A percentile compares a stretch with the other conserved stretches of the same genome.
phyloP scores from a whole-genome alignment of 805 yeast species.

The Cyberlindnera bimundalis region DNA sequence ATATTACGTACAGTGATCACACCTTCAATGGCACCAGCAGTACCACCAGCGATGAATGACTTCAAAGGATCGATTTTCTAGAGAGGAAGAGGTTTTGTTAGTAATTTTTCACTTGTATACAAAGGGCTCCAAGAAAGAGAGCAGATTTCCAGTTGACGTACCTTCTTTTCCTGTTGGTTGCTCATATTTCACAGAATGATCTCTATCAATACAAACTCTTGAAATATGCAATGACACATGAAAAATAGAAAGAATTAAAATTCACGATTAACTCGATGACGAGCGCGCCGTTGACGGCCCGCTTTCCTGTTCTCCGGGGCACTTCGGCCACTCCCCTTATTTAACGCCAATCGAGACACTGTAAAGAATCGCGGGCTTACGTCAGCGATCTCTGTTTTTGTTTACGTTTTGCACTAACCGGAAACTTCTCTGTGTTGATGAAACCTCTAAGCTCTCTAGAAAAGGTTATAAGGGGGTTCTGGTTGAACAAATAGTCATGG shows the following conservation, averaged over 20 bases:
- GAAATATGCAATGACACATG: too few relatives aligned
- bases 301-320: neutral
- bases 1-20: conserved; percentile 56
- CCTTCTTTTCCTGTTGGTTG: conserved; percentile 9
- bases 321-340: too few relatives aligned
- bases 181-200: neutral
- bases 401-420: neutral
- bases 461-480: too few relatives aligned
- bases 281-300: conserved; percentile 5
- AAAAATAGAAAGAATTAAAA: too few relatives aligned
- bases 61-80: conserved; percentile 61
- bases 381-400: too few relatives aligned
- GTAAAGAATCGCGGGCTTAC: too few relatives aligned
- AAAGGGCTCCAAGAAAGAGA: neutral
- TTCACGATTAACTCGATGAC: too few relatives aligned
- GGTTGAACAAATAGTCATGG: conserved; percentile 5
- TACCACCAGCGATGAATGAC: conserved; percentile 92
- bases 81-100: neutral
- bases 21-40: conserved; percentile 96
- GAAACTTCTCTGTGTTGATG: too few relatives aligned
- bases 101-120: neutral
- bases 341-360: too few relatives aligned
- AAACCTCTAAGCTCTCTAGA: too few relatives aligned
- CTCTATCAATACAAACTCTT: too few relatives aligned
- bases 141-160: neutral